Conservation (phyloP, 331 rosid genomes). For the Erythrophleum ivorense region DNA sequence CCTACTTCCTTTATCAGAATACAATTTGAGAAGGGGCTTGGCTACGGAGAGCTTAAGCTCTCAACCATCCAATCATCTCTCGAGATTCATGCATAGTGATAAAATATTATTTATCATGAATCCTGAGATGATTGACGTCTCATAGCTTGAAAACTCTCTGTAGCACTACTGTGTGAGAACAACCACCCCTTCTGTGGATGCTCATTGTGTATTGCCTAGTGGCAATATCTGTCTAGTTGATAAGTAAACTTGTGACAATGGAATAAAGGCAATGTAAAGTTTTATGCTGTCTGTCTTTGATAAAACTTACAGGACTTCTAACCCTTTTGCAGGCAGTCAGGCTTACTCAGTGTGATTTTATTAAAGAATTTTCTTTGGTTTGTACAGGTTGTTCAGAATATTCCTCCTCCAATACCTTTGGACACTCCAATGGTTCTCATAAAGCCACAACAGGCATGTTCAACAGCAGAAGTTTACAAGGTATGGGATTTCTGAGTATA, state of each 20-base stretch:
- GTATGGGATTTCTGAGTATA: constrained; percentile 49
- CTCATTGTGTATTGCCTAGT: neutral
- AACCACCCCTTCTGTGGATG: neutral
- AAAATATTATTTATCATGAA: neutral
- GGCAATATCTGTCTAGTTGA: constrained; percentile 20
- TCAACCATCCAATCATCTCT: neutral
- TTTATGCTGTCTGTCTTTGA: neutral
- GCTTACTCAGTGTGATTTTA: constrained; percentile 26
- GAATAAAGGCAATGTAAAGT: constrained; percentile 15
- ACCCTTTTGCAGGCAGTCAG: constrained; percentile 28
- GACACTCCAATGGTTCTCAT: constrained; percentile 94
- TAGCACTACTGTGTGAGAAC: neutral
- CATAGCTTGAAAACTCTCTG: neutral
- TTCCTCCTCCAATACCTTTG: constrained; percentile 68
- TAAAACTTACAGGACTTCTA: neutral
- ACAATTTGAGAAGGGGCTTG: constrained; percentile 5
- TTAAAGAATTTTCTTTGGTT: constrained; percentile 36
- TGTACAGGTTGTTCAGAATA: constrained; percentile 75
- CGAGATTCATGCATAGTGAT: neutral
- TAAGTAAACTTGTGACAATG: neutral
- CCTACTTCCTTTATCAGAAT: constrained; percentile 25
- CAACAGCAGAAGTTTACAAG: constrained; percentile 96
- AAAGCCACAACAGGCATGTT: constrained; percentile 89
- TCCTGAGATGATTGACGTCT: neutral
- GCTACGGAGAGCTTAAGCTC: neutral